Conservation (phyloP, 2,329 filamentous ascomycete species). For the Phyllosticta citribraziliensis region DNA sequence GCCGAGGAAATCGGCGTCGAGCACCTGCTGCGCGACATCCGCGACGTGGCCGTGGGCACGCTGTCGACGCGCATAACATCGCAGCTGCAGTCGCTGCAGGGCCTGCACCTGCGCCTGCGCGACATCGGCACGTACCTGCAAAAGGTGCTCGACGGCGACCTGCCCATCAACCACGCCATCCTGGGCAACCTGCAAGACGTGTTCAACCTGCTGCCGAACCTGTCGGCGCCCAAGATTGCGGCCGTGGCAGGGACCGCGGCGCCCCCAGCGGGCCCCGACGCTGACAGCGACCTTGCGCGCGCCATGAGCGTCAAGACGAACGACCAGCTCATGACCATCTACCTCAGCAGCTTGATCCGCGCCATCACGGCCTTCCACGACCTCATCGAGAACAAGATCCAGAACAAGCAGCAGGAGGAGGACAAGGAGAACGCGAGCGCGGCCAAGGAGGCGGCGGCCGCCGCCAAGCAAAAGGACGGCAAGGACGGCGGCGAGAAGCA, state of each 20-base stretch:
- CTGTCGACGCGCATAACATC: conserved; percentile 94
- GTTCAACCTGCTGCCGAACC: conserved; percentile 95
- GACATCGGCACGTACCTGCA: conserved; percentile 94
- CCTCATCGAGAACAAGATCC: conserved; percentile 98
- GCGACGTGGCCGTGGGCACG: conserved; percentile 93
- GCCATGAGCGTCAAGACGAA: conserved; percentile 99
- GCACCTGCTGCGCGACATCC: conserved; percentile 93
- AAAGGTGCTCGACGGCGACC: conserved; percentile 84
- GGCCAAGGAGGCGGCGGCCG: conserved; percentile 47
- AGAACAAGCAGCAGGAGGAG: conserved; percentile 94
- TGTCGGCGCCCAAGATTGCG: conserved; percentile 62
- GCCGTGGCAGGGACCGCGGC: no score
- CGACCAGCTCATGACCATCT: conserved; percentile 97
- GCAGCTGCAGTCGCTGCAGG: conserved; percentile 94
- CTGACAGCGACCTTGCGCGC: conserved; percentile 76
- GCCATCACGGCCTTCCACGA: conserved; percentile 99
- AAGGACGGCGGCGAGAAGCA: conserved; percentile 55
- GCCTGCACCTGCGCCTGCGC: conserved; percentile 83
- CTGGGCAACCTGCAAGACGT: conserved; percentile 98
- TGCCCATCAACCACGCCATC: conserved; percentile 95
- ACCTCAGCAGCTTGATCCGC: conserved; percentile 89
- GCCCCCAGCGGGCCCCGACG: conserved; percentile 38
- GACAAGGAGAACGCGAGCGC: conserved; percentile 58
- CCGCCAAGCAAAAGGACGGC: conserved; percentile 48
- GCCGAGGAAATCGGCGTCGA: conserved; percentile 98